These are phyloP conservation scores for Hansenula anomala DNA, from an alignment of 1,139 yeast species.

Conservation along the genomic window DNA sequence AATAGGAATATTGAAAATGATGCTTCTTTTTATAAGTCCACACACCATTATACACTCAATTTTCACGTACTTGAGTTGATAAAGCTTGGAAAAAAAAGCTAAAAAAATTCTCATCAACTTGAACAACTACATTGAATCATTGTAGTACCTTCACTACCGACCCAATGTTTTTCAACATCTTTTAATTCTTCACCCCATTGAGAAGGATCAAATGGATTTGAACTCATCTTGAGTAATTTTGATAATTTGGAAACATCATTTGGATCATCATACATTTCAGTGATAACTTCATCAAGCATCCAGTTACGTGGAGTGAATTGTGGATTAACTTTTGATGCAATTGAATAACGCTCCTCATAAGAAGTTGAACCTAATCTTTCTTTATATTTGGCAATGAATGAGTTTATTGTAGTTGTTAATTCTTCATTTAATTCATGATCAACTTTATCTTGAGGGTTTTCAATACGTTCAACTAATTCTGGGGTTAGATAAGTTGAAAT, in stretches of 20 bases:
- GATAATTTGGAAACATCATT: conserved; percentile 36
- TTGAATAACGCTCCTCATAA: conserved; percentile 31
- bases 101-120: conserved; percentile 36
- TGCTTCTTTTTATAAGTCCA: no score
- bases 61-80: no score
- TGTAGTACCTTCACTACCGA: conserved; percentile 38
- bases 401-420: conserved; percentile 20
- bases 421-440: conserved; percentile 28
- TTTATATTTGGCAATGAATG: conserved; percentile 36
- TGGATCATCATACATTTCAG: conserved; percentile 27
- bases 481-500: conserved; percentile 33
- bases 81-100: no score
- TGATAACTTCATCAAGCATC: conserved; percentile 81
- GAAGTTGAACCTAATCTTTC: conserved; percentile 35
- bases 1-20: no score
- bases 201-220: conserved; percentile 52
- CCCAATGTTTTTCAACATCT: conserved; percentile 55
- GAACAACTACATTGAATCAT: conserved; percentile 69
- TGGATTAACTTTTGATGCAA: conserved; percentile 60
- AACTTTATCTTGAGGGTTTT: conserved; percentile 22
- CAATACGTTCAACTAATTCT: conserved; percentile 15
- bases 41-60: no score
- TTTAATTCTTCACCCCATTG: conserved; percentile 64
- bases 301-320: conserved; percentile 79
- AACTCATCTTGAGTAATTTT: conserved; percentile 57